phyloP scores from a whole-genome alignment of 371 early-diverging fungal genomes.

The Mortierella sp. region DNA sequence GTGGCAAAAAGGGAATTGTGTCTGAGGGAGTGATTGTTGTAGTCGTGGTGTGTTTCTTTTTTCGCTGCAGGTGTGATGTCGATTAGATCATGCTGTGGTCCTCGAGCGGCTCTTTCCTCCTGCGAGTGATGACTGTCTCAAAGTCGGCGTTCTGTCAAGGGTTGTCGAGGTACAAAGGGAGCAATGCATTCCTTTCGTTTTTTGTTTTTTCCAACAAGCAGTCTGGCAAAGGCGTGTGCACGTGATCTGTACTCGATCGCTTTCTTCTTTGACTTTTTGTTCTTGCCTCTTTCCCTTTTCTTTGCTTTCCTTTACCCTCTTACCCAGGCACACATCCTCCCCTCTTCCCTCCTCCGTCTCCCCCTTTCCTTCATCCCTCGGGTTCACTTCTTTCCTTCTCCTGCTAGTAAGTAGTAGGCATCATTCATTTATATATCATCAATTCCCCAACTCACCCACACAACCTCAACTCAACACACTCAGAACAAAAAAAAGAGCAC shows the following conservation, averaged over 20 bases:
- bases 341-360: conserved; percentile 2
- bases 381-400: not conserved
- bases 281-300: not conserved
- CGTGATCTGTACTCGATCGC: not conserved
- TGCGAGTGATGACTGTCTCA: not conserved
- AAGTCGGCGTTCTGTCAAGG: too few species aligned
- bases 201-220: not conserved
- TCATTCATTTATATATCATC: not conserved
- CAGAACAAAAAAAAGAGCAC: not conserved
- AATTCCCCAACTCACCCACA: not conserved
- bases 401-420: conserved; percentile 13
- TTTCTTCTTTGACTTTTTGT: not conserved
- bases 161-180: too few species aligned
- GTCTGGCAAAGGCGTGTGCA: not conserved
- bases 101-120: not conserved
- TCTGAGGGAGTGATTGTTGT: not conserved
- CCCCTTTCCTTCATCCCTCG: conserved; percentile 12
- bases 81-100: conserved; percentile 3
- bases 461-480: too few species aligned
- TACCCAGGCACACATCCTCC: conserved; percentile 4
- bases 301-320: not conserved
- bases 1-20: not conserved
- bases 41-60: not conserved
- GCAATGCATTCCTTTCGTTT: not conserved
- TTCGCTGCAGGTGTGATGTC: not conserved